A percentile compares a stretch with the other conserved stretches of the same genome.
Conservation (phyloP, 805 yeast genomes). For the Pichia thaimueangensis region DNA sequence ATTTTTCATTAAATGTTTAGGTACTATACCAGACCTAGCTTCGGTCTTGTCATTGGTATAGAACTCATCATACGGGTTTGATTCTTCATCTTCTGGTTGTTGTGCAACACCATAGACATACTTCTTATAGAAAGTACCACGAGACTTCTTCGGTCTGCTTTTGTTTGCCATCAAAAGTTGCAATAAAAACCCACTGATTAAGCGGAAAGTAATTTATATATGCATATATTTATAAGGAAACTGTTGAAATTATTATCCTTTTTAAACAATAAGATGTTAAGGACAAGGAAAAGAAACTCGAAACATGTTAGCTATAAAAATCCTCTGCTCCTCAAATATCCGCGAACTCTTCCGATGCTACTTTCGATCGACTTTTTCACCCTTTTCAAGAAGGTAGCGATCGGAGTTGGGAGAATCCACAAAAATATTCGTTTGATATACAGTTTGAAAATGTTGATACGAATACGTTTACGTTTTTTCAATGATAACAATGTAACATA, state of each 20-base stretch:
- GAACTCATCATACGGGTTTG: neutral
- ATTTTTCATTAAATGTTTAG: neutral
- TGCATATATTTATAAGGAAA: too few relatives aligned
- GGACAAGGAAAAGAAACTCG: too few relatives aligned
- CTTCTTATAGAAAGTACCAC: slow-evolving; percentile 66
- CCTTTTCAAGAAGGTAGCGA: neutral
- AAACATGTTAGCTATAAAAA: too few relatives aligned
- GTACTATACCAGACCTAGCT: neutral
- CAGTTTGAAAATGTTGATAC: slow-evolving; percentile 1
- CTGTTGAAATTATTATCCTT: too few relatives aligned
- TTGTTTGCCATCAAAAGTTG: slow-evolving; percentile 67
- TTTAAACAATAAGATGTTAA: too few relatives aligned
- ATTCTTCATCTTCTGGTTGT: slow-evolving; percentile 4
- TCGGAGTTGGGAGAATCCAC: neutral
- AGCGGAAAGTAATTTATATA: neutral
- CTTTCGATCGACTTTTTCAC: neutral
- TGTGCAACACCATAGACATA: slow-evolving; percentile 48
- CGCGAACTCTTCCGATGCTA: neutral
- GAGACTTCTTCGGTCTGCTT: slow-evolving; percentile 74
- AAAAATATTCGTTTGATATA: slow-evolving; percentile 2
- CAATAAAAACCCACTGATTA: neutral
- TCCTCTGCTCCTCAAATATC: too few relatives aligned
- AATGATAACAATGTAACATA: neutral
- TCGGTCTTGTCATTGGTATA: neutral
- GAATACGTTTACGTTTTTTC: neutral